phyloP scores from a whole-genome alignment of 176 grass and related monocot species.

The Oryza nivara region DNA sequence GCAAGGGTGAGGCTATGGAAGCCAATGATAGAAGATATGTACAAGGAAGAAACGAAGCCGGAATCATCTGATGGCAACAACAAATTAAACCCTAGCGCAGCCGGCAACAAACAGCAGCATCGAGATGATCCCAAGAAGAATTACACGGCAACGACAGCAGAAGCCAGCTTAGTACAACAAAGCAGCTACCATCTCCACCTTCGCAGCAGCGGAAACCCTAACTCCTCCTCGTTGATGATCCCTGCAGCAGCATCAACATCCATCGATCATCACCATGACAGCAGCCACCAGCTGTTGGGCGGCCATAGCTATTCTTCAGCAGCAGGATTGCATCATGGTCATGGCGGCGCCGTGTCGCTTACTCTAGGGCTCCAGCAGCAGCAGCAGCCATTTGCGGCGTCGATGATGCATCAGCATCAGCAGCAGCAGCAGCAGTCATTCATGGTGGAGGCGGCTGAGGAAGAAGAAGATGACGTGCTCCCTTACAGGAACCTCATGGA shows the following conservation, averaged over 20 bases:
- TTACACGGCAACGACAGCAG: background rate
- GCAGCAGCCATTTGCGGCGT: conserved; percentile 22
- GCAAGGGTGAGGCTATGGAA: conserved; percentile 93
- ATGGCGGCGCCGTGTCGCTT: conserved; percentile 43
- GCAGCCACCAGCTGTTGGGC: background rate
- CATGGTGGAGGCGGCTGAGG: background rate
- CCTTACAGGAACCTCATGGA: conserved; percentile 65
- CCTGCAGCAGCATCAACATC: conserved; percentile 3
- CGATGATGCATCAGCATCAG: conserved; percentile 24
- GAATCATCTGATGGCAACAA: background rate
- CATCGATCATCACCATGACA: background rate
- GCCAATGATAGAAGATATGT: conserved; percentile 94
- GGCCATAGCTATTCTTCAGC: conserved; percentile 6
- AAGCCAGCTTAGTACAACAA: background rate
- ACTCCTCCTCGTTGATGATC: conserved; percentile 19
- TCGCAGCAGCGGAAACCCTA: conserved; percentile 2
- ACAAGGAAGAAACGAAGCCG: conserved; percentile 57
- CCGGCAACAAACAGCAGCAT: background rate
- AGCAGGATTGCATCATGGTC: background rate
- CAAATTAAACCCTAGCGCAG: conserved; percentile 28
- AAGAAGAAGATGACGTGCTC: conserved; percentile 20
- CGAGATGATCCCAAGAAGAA: background rate
- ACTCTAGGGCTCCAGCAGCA: conserved; percentile 83
- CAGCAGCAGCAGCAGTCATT: conserved; percentile 44
- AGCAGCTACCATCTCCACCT: background rate